These are phyloP conservation scores for Penicillium sp. DNA, from an alignment of 2,329 filamentous ascomycete species.

Conservation along the genomic window DNA sequence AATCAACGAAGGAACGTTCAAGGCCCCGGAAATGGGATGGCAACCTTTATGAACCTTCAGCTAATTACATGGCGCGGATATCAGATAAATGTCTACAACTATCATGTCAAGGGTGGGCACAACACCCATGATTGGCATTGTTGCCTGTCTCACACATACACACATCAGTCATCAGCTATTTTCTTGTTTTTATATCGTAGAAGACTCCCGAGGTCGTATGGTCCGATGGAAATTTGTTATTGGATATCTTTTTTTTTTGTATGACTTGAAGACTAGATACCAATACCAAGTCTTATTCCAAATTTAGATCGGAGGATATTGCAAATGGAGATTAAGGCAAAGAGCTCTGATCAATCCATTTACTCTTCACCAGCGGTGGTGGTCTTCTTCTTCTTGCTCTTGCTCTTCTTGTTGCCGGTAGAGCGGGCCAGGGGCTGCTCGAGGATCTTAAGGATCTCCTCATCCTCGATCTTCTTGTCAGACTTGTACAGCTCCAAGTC, in stretches of 20 bases:
- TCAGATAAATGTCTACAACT: not conserved
- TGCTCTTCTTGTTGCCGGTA: conserved; percentile 72
- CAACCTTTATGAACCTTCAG: not conserved
- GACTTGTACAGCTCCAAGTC: conserved; percentile 84
- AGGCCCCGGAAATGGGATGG: not conserved
- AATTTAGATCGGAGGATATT: conserved; percentile 18
- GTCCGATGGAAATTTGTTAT: conserved; percentile 15
- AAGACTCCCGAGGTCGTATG: conserved; percentile 6
- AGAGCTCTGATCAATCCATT: conserved; percentile 20
- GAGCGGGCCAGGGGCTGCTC: conserved; percentile 75
- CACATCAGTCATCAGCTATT: conserved; percentile 6
- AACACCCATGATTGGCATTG: not conserved
- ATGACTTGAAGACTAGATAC: not conserved
- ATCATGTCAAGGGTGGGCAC: not conserved
- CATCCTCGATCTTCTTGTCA: conserved; percentile 96
- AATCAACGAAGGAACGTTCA: not conserved
- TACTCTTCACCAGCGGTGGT: conserved; percentile 44
- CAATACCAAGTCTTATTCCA: conserved; percentile 4
- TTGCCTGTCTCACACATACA: not conserved
- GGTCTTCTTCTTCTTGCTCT: conserved; percentile 83
- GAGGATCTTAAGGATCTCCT: conserved; percentile 92
- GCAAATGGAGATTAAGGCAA: conserved; percentile 15
- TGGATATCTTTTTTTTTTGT: conserved; percentile 28
- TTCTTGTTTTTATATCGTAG: not conserved
- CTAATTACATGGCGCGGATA: not conserved